phyloP scores from a whole-genome alignment of 2,329 filamentous ascomycete species.

The Scolecobasidium constrictum region DNA sequence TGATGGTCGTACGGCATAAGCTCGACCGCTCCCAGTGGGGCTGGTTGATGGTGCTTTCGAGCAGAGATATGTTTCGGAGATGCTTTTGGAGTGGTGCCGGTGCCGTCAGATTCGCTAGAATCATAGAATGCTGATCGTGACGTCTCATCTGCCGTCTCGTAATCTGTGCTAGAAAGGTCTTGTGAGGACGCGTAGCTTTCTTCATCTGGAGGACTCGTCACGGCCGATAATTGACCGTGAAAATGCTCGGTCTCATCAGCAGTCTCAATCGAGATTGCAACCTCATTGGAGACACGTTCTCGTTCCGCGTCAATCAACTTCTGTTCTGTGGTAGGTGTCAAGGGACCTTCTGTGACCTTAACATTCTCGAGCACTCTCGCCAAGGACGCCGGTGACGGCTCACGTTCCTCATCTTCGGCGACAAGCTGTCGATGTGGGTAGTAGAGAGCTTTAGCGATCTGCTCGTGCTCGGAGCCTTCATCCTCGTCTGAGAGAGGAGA shows the following conservation, averaged over 20 bases:
- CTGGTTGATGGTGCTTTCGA: conserved; percentile 18
- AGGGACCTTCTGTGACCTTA: neutral
- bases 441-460: conserved; percentile 79
- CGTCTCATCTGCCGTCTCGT: conserved; percentile 20
- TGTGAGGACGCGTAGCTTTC: conserved; percentile 23
- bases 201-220: conserved; percentile 26
- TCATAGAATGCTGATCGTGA: conserved; percentile 7
- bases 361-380: neutral
- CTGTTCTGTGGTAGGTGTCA: neutral
- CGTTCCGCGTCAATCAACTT: neutral
- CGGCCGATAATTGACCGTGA: conserved; percentile 44
- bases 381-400: neutral
- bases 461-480: conserved; percentile 65
- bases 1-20: conserved; percentile 96
- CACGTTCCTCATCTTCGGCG: conserved; percentile 22
- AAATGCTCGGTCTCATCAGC: conserved; percentile 50
- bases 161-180: conserved; percentile 26
- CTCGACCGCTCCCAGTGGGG: conserved; percentile 79
- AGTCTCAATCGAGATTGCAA: conserved; percentile 52
- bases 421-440: conserved; percentile 58
- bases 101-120: conserved; percentile 3
- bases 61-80: conserved; percentile 19
- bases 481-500: conserved; percentile 29
- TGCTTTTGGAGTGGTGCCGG: conserved; percentile 18
- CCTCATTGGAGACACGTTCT: conserved; percentile 34